Evolutionary conservation across 2,329 filamentous ascomycete species (phyloP).

Genomic region (Metarhizium humberi): DNA sequence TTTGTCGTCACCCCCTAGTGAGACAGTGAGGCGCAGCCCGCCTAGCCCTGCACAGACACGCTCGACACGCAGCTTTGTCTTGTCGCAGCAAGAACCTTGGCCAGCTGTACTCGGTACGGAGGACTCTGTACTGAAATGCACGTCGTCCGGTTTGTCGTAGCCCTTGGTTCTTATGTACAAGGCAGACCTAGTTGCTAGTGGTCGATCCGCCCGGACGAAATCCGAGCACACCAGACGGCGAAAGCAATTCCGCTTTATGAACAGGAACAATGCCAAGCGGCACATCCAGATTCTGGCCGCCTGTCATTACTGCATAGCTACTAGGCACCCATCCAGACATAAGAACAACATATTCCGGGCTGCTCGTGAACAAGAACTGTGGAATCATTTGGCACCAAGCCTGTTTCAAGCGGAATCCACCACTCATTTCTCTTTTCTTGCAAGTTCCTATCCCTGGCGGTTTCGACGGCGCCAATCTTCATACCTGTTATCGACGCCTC

Average conservation of each 20-base stretch:
- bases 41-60: background rate
- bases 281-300: background rate
- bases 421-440: background rate
- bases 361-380: no score
- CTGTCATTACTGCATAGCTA: background rate
- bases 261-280: background rate
- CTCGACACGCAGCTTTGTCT: background rate
- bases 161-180: background rate
- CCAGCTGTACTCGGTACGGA: background rate
- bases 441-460: background rate
- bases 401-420: background rate
- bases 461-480: background rate
- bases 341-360: background rate
- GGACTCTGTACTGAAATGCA: background rate
- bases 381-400: background rate
- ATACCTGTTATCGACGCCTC: background rate
- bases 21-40: background rate
- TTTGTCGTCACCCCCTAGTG: background rate
- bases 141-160: background rate
- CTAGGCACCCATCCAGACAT: background rate
- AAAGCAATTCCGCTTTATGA: background rate
- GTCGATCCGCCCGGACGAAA: constrained; percentile 1
- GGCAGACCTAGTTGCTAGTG: background rate
- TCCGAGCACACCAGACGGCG: background rate
- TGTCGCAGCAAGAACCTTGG: background rate